Evolutionary conservation across 768 basidiomycete species (phyloP), one percentile per base, ranked within the genome.

Genomic region (Termitomyces bulborhizus): DNA sequence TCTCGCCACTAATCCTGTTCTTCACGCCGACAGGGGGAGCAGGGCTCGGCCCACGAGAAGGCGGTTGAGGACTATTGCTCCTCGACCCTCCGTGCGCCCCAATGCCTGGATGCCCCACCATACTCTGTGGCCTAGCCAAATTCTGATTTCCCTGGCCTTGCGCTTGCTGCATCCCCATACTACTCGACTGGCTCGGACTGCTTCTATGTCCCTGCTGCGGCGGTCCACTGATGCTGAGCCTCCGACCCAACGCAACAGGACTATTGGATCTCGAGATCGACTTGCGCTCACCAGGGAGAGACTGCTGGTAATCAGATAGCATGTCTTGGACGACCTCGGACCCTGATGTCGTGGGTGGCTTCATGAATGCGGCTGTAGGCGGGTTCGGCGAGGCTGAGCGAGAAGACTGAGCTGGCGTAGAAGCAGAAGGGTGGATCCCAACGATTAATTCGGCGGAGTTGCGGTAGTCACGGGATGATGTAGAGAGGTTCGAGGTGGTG

Each of bases 231-330:
- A 68, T 60, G 41, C 64, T 63, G 9, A 68, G 59, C 31, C 67
- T 67, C 8, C 70, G 62, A 4, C 72, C 72, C 18, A 67, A 62
- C 47, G 67, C 71, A 41, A 40, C 44, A 41, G 55, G 55, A 53
- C 75, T 87, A 59, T 76, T 80, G 49, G 76, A 74, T 44, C 81
- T 72, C 63, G 81, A 84, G 26, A 81, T 72, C 7, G 78, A 74
- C 69, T 80, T 84, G 48, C 80, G 74, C 67, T 97, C 95, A 3
- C 93, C 94, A 6, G 94, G 95, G 66, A 98, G 80, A 1, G 86
- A 82, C 63, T 93, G 92, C 27, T 86, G 81, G 64, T 98, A 98
- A 59, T 84, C 79, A 0, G 76, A 74, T 15, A 93, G 69, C 7
- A 93, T 84, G n/a, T 84, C 81, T 54, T 89, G 85, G 16, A 92